Percentiles rank a stretch among this genome's conserved stretches.
Conservation (phyloP, 768 basidiomycete genomes). For the Arthromyces matolae region DNA sequence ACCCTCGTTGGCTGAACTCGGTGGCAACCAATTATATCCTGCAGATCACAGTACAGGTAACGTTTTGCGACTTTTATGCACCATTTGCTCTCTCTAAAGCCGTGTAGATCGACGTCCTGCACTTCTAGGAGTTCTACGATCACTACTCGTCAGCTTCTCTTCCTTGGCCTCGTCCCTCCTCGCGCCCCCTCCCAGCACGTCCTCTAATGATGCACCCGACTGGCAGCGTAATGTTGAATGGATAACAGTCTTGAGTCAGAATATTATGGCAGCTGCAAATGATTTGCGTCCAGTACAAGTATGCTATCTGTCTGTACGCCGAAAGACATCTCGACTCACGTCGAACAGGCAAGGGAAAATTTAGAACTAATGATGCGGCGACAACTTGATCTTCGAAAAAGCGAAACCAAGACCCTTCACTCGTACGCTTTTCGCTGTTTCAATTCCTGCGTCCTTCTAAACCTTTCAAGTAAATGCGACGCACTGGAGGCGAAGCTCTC, state of each 20-base stretch:
- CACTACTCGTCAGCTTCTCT: conserved; percentile 79
- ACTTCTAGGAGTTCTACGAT: conserved; percentile 64
- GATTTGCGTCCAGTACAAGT: conserved; percentile 88
- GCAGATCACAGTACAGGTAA: conserved; percentile 64
- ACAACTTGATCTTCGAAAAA: conserved; percentile 68
- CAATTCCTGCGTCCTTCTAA: neutral
- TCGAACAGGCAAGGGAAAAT: conserved; percentile 66
- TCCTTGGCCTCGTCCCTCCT: conserved; percentile 67
- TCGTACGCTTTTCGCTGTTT: conserved; percentile 41
- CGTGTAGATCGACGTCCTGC: conserved; percentile 72
- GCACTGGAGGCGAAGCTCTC: conserved; percentile 59
- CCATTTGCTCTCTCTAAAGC: neutral
- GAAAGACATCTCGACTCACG: neutral
- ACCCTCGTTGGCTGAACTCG: conserved; percentile 76
- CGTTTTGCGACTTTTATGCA: conserved; percentile 11
- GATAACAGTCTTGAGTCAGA: conserved; percentile 77
- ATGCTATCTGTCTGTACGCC: neutral
- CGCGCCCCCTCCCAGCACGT: conserved; percentile 53
- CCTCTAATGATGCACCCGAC: conserved; percentile 49
- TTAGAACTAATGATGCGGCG: conserved; percentile 79
- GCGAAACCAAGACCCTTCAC: conserved; percentile 69
- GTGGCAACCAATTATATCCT: conserved; percentile 79
- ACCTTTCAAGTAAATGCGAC: conserved; percentile 61
- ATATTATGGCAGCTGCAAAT: conserved; percentile 88
- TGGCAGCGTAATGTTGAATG: conserved; percentile 79